Evolutionary conservation across 2,329 filamentous ascomycete species (phyloP).

Genomic region (Xylaria sp.): DNA sequence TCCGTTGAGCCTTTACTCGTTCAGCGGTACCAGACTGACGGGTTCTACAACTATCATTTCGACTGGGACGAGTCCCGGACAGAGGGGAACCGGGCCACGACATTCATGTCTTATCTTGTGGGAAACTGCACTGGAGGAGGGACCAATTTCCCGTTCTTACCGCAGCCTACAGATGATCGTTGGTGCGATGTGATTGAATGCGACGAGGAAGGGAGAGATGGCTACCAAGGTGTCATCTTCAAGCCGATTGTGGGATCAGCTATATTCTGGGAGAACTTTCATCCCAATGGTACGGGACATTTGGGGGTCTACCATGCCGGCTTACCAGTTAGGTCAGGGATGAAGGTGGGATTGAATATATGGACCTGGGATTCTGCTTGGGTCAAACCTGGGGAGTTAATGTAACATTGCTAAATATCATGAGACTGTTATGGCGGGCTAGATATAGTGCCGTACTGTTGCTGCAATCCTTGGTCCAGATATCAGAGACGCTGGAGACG

Average conservation of each 20-base stretch:
- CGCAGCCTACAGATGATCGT: conserved; percentile 12
- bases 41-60: conserved; percentile 33
- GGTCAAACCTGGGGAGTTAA: conserved; percentile 4
- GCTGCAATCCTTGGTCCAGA: background rate
- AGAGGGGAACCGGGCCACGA: conserved; percentile 24
- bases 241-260: conserved; percentile 32
- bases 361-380: conserved; percentile 26
- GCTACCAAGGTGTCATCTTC: conserved; percentile 29
- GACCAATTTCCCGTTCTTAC: conserved; percentile 30
- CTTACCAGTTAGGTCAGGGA: conserved; percentile 26
- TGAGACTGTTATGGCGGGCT: background rate
- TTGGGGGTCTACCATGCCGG: conserved; percentile 26
- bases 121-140: conserved; percentile 29
- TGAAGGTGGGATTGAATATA: conserved; percentile 33
- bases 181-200: conserved; percentile 35
- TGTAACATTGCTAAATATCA: background rate
- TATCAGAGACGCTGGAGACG: background rate
- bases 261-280: conserved; percentile 34
- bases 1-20: conserved; percentile 18
- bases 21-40: conserved; percentile 23
- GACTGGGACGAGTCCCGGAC: conserved; percentile 19
- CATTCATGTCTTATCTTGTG: conserved; percentile 33
- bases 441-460: background rate
- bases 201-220: conserved; percentile 25
- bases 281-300: conserved; percentile 30